Evolutionary conservation across 768 basidiomycete genomes (phyloP).

Genomic region (Collybiopsis luxurians): DNA sequence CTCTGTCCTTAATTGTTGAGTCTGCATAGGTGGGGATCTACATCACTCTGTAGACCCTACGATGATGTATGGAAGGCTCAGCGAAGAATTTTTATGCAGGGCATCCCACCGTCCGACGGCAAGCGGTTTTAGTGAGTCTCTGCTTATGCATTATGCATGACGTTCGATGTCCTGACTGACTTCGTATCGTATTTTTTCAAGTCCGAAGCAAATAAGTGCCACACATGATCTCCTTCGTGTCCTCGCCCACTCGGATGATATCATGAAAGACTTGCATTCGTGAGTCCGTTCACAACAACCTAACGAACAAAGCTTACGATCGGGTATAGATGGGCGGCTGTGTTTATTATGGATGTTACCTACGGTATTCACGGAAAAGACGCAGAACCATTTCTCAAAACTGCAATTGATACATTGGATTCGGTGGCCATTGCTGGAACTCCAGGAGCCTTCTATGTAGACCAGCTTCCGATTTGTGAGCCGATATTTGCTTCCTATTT

Average conservation of each 20-base stretch:
- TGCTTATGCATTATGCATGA: no score
- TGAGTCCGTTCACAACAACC: background rate
- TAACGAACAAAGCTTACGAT: background rate
- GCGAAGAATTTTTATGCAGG: background rate
- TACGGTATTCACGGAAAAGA: slow-evolving; percentile 23
- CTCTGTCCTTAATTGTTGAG: no score
- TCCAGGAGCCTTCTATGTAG: slow-evolving; percentile 28
- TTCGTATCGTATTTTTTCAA: no score
- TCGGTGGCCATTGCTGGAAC: slow-evolving; percentile 4
- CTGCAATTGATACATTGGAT: slow-evolving; percentile 14
- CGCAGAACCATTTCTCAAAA: background rate
- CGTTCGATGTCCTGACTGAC: no score
- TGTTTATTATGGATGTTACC: slow-evolving; percentile 22
- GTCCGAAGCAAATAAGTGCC: background rate
- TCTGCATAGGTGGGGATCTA: slow-evolving; percentile 4
- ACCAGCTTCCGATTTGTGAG: slow-evolving; percentile 29
- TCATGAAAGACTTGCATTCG: background rate
- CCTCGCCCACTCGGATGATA: background rate
- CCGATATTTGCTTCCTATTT: background rate
- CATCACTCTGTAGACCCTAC: background rate
- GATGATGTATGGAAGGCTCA: background rate
- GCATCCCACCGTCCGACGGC: background rate
- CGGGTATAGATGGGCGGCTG: slow-evolving; percentile 11
- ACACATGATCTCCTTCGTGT: background rate
- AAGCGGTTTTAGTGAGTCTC: background rate